A percentile compares a stretch with the other conserved stretches of the same genome.
phyloP scores from a whole-genome alignment of 164 flowering plant species.

The Sedum album region DNA sequence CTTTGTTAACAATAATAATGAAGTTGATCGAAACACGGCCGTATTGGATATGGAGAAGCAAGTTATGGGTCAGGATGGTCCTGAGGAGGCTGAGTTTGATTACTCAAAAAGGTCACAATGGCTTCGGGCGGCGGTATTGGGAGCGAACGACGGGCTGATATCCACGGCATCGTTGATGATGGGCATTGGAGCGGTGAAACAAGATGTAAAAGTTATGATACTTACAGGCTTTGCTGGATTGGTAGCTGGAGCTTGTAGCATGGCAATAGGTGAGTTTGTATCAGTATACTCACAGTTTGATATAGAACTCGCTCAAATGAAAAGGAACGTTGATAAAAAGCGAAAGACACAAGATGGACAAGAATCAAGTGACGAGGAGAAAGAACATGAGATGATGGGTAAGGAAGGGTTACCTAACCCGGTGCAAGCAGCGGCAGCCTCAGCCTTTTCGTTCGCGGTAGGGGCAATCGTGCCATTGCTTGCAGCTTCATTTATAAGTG shows the following conservation, averaged over 20 bases:
- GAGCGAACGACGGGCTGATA: too few species aligned
- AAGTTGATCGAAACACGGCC: neutral
- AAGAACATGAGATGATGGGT: conserved; percentile 6
- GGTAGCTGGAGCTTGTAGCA: too few species aligned
- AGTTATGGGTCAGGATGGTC: neutral
- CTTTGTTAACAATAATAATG: conserved; percentile 6
- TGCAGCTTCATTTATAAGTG: conserved; percentile 40
- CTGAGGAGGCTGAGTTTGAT: conserved; percentile 21
- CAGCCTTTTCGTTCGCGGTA: conserved; percentile 42
- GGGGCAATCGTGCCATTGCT: too few species aligned
- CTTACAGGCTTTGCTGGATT: conserved; percentile 50
- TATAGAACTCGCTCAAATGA: too few species aligned
- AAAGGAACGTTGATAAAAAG: too few species aligned
- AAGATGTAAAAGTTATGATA: conserved; percentile 45
- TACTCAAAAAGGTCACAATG: conserved; percentile 49
- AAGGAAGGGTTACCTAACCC: conserved; percentile 32
- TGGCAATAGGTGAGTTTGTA: too few species aligned
- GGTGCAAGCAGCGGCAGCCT: conserved; percentile 55
- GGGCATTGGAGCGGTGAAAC: too few species aligned
- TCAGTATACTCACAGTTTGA: too few species aligned
- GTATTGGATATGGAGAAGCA: conserved; percentile 16
- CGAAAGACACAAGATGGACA: conserved; percentile 25
- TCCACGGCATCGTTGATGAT: too few species aligned
- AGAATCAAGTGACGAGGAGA: neutral
- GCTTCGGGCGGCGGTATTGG: conserved; percentile 53